Conservation (phyloP, 148 eudicot species). For the Beta vulgaris region DNA sequence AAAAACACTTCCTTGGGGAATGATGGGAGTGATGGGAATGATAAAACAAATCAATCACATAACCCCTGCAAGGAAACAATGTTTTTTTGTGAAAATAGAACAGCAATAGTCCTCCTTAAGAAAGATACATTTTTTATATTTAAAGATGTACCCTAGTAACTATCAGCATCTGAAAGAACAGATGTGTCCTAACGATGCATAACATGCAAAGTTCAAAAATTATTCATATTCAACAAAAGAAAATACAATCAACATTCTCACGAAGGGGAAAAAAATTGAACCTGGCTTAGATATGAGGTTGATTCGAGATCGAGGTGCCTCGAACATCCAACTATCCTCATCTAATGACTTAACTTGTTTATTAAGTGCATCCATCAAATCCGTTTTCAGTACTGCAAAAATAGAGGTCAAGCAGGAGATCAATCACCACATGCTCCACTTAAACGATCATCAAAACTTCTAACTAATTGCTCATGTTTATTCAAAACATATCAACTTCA, state of each 20-base stretch:
- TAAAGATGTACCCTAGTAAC: background rate
- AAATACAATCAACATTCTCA: background rate
- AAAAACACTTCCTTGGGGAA: background rate
- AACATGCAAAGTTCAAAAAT: background rate
- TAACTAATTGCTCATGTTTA: background rate
- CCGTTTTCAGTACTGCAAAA: constrained; percentile 65
- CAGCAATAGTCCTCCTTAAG: background rate
- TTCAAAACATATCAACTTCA: background rate
- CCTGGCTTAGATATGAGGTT: constrained; percentile 72
- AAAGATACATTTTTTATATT: background rate
- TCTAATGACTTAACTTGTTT: constrained; percentile 88
- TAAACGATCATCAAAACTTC: background rate
- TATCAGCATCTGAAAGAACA: background rate
- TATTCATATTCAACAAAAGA: background rate
- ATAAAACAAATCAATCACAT: background rate
- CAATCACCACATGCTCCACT: background rate
- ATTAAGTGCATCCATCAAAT: constrained; percentile 67
- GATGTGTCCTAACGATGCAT: no score
- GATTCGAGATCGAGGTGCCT: constrained; percentile 92
- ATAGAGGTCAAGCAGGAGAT: background rate
- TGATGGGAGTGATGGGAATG: background rate
- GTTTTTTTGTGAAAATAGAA: background rate
- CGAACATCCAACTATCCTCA: constrained; percentile 96
- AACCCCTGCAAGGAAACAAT: background rate
- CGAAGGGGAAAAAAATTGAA: constrained; percentile 24